Evolutionary conservation across 345 rosid species (phyloP).

Genomic region (Noccaea caerulescens): DNA sequence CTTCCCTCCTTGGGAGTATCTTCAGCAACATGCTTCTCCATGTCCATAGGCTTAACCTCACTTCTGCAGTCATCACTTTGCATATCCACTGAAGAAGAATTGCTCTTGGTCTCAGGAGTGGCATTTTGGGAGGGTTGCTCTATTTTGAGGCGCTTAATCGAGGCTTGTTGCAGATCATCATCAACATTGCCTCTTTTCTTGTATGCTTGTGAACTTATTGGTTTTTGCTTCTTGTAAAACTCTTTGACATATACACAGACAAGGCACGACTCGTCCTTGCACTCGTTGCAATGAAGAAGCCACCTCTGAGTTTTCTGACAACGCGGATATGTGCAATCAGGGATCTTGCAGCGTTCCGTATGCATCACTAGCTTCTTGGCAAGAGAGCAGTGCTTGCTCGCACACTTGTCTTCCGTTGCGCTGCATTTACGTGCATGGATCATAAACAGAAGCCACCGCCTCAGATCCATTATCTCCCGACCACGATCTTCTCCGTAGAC

Average conservation of each 20-base stretch:
- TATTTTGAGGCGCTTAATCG: conserved; percentile 69
- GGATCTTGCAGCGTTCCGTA: conserved; percentile 57
- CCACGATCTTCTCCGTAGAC: conserved; percentile 41
- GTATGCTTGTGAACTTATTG: conserved; percentile 46
- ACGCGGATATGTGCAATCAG: conserved; percentile 60
- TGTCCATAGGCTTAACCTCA: conserved; percentile 60
- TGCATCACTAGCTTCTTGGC: conserved; percentile 64
- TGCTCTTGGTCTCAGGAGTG: conserved; percentile 47
- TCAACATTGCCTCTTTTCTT: conserved; percentile 44
- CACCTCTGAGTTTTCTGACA: conserved; percentile 61
- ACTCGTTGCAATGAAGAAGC: conserved; percentile 61
- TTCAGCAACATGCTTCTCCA: conserved; percentile 51
- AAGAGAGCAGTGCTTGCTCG: conserved; percentile 49
- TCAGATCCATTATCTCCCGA: conserved; percentile 46
- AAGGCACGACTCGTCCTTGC: conserved; percentile 62
- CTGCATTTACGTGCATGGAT: conserved; percentile 73
- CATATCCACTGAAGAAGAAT: conserved; percentile 43
- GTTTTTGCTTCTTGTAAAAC: conserved; percentile 48
- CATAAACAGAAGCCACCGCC: conserved; percentile 71
- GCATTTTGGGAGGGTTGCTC: conserved; percentile 56
- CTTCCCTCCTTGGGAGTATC: conserved; percentile 46
- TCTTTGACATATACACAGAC: conserved; percentile 68
- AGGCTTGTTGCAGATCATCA: conserved; percentile 55
- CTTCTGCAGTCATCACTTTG: conserved; percentile 41
- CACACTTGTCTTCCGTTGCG: conserved; percentile 74